These are phyloP conservation scores for Solanum okadae DNA, from an alignment of 257 asterid genomes.

Conservation along the genomic window DNA sequence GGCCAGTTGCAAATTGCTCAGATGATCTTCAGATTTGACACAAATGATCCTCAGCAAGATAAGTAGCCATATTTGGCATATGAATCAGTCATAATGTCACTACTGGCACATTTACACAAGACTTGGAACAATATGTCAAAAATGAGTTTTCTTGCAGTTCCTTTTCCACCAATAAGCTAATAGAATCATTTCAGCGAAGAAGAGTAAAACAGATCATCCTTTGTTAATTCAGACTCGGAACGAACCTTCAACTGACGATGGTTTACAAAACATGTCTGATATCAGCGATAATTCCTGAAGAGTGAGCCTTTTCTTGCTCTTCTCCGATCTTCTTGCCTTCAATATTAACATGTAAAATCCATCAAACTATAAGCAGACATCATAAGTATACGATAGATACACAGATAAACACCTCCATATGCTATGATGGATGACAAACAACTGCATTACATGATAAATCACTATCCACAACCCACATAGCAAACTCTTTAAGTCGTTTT, in stretches of 20 bases:
- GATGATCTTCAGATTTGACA: neutral
- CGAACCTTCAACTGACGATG: neutral
- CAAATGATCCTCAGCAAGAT: neutral
- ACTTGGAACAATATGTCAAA: neutral
- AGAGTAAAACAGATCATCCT: neutral
- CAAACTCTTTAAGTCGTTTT: slow-evolving; percentile 41
- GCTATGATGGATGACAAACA: slow-evolving; percentile 55
- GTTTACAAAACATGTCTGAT: neutral
- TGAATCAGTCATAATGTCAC: neutral
- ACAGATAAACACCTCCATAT: neutral
- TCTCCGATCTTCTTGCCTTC: neutral
- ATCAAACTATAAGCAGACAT: neutral
- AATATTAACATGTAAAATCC: neutral
- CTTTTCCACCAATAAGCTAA: neutral
- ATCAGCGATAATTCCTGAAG: neutral
- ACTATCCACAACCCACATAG: slow-evolving; percentile 57
- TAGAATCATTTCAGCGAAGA: neutral
- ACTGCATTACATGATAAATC: slow-evolving; percentile 71
- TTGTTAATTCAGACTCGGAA: neutral
- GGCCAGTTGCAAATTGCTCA: neutral
- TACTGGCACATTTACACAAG: neutral
- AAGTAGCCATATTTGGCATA: neutral
- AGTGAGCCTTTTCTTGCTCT: neutral
- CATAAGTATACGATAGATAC: neutral
- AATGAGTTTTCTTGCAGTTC: neutral